Evolutionary conservation across 805 yeast genomes (phyloP).

Genomic region (Hanseniaspora nectarophila): DNA sequence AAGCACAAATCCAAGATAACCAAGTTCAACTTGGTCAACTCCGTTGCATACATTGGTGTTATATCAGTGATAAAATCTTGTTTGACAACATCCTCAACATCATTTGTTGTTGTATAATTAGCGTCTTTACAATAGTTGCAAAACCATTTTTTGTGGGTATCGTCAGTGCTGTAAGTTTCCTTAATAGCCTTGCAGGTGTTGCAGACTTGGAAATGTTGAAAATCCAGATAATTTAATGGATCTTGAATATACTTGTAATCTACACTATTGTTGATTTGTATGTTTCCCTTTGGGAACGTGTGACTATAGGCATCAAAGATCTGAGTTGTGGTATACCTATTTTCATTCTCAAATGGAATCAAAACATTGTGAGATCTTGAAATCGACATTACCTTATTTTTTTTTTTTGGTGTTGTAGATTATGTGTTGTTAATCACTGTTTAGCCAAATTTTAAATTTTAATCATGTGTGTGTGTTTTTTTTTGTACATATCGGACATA

Average conservation of each 20-base stretch:
- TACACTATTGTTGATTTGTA: neutral
- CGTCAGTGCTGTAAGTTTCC: neutral
- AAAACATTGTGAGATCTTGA: neutral
- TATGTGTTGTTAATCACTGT: no score
- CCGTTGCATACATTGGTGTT: neutral
- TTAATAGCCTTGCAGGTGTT: neutral
- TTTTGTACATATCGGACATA: no score
- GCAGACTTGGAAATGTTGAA: neutral
- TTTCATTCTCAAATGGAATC: constrained; percentile 1
- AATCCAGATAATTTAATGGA: neutral
- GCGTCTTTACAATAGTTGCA: constrained; percentile 14
- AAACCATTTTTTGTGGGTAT: constrained; percentile 4
- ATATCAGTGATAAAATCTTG: neutral
- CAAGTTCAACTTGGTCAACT: neutral
- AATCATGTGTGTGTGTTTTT: no score
- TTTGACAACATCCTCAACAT: neutral
- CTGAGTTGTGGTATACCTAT: neutral
- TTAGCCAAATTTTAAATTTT: no score
- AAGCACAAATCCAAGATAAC: constrained; percentile 9
- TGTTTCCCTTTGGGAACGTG: constrained; percentile 13
- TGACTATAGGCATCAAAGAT: constrained; percentile 1
- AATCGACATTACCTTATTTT: constrained; percentile 6
- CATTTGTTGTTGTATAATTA: neutral
- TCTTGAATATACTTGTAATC: neutral
- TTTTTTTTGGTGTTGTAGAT: no score